phyloP scores from a whole-genome alignment of 2,329 filamentous ascomycete genomes.

The Colletotrichum sp. region DNA sequence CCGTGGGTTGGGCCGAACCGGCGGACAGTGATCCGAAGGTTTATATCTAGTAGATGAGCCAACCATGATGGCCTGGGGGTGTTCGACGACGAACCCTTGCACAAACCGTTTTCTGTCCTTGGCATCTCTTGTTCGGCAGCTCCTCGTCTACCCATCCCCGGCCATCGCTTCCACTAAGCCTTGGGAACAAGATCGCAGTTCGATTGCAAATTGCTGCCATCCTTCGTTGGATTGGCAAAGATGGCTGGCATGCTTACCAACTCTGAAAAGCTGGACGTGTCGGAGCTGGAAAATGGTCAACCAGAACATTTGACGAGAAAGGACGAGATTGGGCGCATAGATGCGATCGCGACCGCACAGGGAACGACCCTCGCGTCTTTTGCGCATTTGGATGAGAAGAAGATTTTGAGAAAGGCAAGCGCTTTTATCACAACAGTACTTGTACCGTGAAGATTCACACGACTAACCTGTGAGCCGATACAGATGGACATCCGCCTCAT shows the following conservation, averaged over 20 bases:
- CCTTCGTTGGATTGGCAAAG: background rate
- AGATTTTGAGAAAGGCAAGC: constrained; percentile 59
- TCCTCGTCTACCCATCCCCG: background rate
- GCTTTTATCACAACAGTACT: background rate
- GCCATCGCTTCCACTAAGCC: background rate
- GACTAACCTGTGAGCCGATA: background rate
- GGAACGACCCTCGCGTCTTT: constrained; percentile 14
- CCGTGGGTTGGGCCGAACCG: background rate
- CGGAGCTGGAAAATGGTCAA: constrained; percentile 3
- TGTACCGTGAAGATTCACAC: background rate
- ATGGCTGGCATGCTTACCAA: background rate
- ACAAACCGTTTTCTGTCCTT: background rate
- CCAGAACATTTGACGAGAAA: background rate
- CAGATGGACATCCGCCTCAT: constrained; percentile 59
- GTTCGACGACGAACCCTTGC: background rate
- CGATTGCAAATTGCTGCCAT: background rate
- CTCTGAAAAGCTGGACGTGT: constrained; percentile 8
- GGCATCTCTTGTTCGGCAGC: background rate
- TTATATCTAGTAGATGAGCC: background rate
- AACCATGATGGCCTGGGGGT: background rate
- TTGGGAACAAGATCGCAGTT: background rate
- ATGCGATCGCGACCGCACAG: background rate
- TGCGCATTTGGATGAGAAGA: constrained; percentile 58
- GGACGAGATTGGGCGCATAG: background rate
- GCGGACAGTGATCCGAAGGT: background rate